These are phyloP conservation scores for Fusarium fujikuroi DNA, from an alignment of 2,329 filamentous ascomycete species.

Conservation along the genomic window DNA sequence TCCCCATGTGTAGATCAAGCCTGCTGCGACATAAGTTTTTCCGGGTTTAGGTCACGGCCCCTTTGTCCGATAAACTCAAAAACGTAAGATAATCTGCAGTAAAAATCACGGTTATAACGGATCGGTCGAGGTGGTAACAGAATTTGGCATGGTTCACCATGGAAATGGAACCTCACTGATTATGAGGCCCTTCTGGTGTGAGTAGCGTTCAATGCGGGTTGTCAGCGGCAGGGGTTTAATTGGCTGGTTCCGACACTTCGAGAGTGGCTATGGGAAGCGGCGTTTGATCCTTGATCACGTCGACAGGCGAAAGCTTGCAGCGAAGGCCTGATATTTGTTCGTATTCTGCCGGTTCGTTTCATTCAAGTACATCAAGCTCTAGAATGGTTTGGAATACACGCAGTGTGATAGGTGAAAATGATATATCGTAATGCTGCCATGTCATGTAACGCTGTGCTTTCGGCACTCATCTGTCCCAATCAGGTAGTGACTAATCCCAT, in stretches of 20 bases:
- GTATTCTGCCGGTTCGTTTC: fast-evolving
- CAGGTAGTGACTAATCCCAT: not conserved
- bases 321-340: not conserved
- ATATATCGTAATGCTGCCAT: not conserved
- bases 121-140: not conserved
- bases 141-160: not conserved
- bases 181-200: not conserved
- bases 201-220: not conserved
- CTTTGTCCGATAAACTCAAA: not conserved
- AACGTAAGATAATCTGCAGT: too few relatives aligned
- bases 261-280: not conserved
- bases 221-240: not conserved
- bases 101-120: not conserved
- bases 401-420: not conserved
- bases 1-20: not conserved
- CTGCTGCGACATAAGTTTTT: fast-evolving
- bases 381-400: not conserved
- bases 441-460: not conserved
- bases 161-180: not conserved
- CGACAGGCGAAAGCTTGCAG: not conserved
- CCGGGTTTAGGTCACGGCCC: not conserved
- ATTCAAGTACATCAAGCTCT: not conserved
- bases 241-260: too few relatives aligned
- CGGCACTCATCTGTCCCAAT: too few relatives aligned
- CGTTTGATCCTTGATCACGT: not conserved